A percentile compares a stretch with the other conserved stretches of the same genome.
Evolutionary conservation across 2,329 filamentous ascomycete species (phyloP).

Genomic region (Pseudocercospora crystallina): DNA sequence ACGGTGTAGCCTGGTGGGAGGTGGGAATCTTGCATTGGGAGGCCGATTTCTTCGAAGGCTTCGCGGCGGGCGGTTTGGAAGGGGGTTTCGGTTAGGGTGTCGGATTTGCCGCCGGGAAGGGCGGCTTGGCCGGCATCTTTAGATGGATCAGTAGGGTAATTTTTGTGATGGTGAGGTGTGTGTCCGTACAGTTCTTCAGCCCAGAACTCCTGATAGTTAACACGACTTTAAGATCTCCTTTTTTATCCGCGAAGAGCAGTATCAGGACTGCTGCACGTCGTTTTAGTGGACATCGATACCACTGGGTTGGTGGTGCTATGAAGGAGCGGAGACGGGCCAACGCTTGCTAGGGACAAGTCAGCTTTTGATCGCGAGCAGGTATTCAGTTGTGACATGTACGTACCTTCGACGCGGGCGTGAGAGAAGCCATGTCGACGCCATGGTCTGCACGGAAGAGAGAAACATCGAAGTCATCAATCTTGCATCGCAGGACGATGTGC

Average conservation of each 20-base stretch:
- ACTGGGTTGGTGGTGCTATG: slow-evolving; percentile 57
- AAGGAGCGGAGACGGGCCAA: slow-evolving; percentile 59
- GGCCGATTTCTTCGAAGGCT: slow-evolving; percentile 89
- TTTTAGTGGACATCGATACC: slow-evolving; percentile 55
- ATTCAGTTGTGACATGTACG: slow-evolving; percentile 9
- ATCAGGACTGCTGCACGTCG: slow-evolving; percentile 84
- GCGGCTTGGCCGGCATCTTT: slow-evolving; percentile 50
- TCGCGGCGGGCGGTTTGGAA: slow-evolving; percentile 86
- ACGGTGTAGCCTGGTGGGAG: slow-evolving; percentile 77
- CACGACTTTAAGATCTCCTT: slow-evolving; percentile 71
- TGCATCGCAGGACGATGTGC: no score
- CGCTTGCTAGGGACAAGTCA: slow-evolving; percentile 38
- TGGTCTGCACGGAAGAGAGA: slow-evolving; percentile 4
- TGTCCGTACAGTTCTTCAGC: slow-evolving; percentile 54
- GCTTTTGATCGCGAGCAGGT: not conserved
- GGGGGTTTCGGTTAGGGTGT: slow-evolving; percentile 54
- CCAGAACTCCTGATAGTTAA: slow-evolving; percentile 62
- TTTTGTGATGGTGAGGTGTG: not conserved
- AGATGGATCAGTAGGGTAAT: not conserved
- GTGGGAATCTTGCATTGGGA: slow-evolving; percentile 68
- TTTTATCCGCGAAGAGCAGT: slow-evolving; percentile 79
- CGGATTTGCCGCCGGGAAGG: slow-evolving; percentile 59
- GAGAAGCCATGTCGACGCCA: slow-evolving; percentile 33
- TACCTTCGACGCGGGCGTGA: slow-evolving; percentile 36
- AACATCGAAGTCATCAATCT: not conserved